These are phyloP conservation scores for Populus simonii DNA, from an alignment of 345 rosid genomes.

Conservation along the genomic window DNA sequence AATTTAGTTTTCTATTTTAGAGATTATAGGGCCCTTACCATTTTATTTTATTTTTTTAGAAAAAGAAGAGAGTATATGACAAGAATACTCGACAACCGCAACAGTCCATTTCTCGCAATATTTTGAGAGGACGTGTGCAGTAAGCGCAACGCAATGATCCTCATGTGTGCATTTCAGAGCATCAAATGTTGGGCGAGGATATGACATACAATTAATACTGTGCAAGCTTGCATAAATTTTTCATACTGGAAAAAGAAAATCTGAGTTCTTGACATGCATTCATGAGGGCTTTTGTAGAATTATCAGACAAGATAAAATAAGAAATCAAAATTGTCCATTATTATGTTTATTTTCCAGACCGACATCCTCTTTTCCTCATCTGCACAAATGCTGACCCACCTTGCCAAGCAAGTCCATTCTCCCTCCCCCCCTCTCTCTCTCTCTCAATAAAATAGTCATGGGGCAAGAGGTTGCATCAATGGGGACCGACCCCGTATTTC, in stretches of 20 bases:
- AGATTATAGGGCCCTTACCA: no score
- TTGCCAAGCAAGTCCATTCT: not conserved
- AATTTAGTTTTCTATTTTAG: no score
- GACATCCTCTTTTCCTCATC: not conserved
- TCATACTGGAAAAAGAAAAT: not conserved
- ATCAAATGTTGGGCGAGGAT: not conserved
- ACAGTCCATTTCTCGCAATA: not conserved
- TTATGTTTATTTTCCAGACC: not conserved
- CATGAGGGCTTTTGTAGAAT: not conserved
- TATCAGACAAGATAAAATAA: not conserved
- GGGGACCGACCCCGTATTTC: constrained; percentile 21
- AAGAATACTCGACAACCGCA: not conserved
- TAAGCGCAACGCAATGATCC: not conserved
- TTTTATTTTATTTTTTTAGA: no score
- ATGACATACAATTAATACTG: not conserved
- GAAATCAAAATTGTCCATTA: not conserved
- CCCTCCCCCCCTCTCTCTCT: not conserved
- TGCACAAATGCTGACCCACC: not conserved
- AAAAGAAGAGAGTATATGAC: no score
- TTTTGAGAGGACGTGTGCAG: not conserved
- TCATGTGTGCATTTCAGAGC: not conserved
- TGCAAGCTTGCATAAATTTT: not conserved
- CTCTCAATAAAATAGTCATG: constrained; percentile 10
- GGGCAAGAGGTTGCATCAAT: constrained; percentile 29
- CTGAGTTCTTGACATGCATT: not conserved